Evolutionary conservation across 116 monocot species (phyloP).

Genomic region (Iris pallida): DNA sequence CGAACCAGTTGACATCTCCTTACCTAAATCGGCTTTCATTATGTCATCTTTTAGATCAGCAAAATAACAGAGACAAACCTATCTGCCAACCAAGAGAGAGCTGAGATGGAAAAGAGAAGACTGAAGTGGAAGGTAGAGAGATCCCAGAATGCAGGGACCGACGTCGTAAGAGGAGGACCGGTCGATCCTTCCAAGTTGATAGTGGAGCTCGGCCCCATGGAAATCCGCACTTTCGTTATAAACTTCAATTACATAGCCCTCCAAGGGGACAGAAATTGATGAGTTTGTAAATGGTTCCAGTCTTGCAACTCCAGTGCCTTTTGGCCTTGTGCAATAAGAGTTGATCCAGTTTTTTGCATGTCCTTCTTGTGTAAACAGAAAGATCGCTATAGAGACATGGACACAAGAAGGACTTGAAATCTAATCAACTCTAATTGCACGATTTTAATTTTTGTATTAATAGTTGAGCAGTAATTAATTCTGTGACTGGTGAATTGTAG

Average conservation of each 20-base stretch:
- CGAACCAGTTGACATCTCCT: background rate
- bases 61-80: slow-evolving; percentile 73
- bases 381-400: no score
- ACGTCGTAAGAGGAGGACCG: slow-evolving; percentile 48
- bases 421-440: no score
- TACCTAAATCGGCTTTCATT: background rate
- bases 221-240: slow-evolving; percentile 84
- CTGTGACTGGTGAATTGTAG: no score
- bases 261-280: background rate
- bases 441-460: no score
- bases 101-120: slow-evolving; percentile 82
- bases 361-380: no score
- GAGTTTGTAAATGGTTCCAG: background rate
- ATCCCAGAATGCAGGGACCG: slow-evolving; percentile 18
- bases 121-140: slow-evolving; percentile 73
- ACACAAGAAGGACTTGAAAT: no score
- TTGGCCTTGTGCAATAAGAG: no score
- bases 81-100: slow-evolving; percentile 83
- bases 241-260: slow-evolving; percentile 27
- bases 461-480: no score
- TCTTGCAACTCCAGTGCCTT: background rate
- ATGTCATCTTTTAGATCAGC: slow-evolving; percentile 40
- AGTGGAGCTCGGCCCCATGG: slow-evolving; percentile 94
- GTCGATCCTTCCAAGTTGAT: slow-evolving; percentile 64
- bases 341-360: no score